Evolutionary conservation across 768 basidiomycete genomes (phyloP).

Genomic region (Kwoniella botswanensis): DNA sequence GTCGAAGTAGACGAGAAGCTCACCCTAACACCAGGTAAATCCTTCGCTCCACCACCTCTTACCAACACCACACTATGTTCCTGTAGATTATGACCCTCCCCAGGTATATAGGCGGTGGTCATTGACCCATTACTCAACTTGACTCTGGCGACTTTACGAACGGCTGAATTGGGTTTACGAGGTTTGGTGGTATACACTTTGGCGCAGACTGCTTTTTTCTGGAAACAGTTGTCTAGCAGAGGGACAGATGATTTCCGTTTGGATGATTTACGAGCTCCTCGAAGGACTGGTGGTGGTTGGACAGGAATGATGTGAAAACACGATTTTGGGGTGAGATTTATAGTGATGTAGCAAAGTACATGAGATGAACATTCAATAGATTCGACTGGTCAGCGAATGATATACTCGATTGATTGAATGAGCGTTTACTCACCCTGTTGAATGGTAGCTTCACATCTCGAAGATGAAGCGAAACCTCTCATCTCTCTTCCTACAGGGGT

Average conservation of each 20-base stretch:
- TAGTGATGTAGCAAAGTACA: not conserved
- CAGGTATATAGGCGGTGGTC: conserved; percentile 91
- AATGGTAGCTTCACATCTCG: conserved; percentile 39
- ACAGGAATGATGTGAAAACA: no score
- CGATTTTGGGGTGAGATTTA: not conserved
- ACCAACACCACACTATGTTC: conserved; percentile 95
- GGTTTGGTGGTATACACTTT: conserved; percentile 75
- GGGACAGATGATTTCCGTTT: conserved; percentile 70
- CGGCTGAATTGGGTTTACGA: conserved; percentile 98
- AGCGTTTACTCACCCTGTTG: conserved; percentile 33
- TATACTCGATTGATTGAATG: no score
- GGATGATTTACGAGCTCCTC: conserved; percentile 66
- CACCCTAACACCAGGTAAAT: conserved; percentile 95
- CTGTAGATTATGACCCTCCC: conserved; percentile 97
- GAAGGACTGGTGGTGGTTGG: conserved; percentile 64
- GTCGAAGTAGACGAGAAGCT: conserved; percentile 36
- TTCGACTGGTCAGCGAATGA: no score
- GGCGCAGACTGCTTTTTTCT: conserved; percentile 89
- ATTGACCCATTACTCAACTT: conserved; percentile 88
- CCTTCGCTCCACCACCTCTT: conserved; percentile 94
- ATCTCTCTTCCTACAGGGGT: conserved; percentile 6
- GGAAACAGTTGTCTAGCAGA: conserved; percentile 75
- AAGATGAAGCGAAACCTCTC: conserved; percentile 27
- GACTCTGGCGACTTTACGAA: conserved; percentile 93
- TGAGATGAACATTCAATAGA: no score